phyloP scores from a whole-genome alignment of 164 flowering plant species.

The Tetracentron sinense region DNA sequence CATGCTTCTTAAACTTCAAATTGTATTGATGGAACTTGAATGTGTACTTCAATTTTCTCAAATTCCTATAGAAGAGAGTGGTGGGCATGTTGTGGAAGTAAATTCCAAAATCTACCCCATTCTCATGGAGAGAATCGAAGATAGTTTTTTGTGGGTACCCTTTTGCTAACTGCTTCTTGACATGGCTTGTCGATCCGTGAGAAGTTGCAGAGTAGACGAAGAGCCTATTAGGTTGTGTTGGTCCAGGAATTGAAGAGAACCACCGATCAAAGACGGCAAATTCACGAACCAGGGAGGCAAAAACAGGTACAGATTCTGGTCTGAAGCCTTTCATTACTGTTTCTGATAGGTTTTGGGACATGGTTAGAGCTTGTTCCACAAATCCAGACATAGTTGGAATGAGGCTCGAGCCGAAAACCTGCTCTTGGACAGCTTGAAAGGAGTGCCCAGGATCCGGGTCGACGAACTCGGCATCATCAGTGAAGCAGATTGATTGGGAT shows the following conservation, averaged over 20 bases:
- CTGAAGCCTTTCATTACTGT: slow-evolving; percentile 66
- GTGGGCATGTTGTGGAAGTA: slow-evolving; percentile 76
- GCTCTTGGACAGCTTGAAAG: slow-evolving; percentile 51
- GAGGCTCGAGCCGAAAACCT: slow-evolving; percentile 55
- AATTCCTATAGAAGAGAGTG: slow-evolving; percentile 69
- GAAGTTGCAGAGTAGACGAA: slow-evolving; percentile 76
- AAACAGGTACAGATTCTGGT: slow-evolving; percentile 56
- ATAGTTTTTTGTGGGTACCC: slow-evolving; percentile 90
- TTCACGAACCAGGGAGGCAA: slow-evolving; percentile 38
- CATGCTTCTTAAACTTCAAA: slow-evolving; percentile 68
- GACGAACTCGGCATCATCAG: slow-evolving; percentile 64
- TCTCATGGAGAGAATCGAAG: slow-evolving; percentile 78
- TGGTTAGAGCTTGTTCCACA: slow-evolving; percentile 61
- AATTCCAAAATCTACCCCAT: slow-evolving; percentile 57
- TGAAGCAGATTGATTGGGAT: slow-evolving; percentile 46
- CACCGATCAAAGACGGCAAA: slow-evolving; percentile 63
- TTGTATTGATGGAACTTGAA: slow-evolving; percentile 65
- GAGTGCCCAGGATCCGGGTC: slow-evolving; percentile 91
- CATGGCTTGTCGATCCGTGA: slow-evolving; percentile 64
- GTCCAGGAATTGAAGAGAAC: slow-evolving; percentile 69
- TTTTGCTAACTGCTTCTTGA: slow-evolving; percentile 45
- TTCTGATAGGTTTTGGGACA: slow-evolving; percentile 45
- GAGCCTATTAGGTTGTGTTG: slow-evolving; percentile 71
- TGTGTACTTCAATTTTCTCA: slow-evolving; percentile 76
- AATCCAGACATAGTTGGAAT: slow-evolving; percentile 79